Evolutionary conservation across 371 early-diverging fungal species (phyloP), one percentile per base, ranked within the genome.

Genomic region (Mortierella sp.): DNA sequence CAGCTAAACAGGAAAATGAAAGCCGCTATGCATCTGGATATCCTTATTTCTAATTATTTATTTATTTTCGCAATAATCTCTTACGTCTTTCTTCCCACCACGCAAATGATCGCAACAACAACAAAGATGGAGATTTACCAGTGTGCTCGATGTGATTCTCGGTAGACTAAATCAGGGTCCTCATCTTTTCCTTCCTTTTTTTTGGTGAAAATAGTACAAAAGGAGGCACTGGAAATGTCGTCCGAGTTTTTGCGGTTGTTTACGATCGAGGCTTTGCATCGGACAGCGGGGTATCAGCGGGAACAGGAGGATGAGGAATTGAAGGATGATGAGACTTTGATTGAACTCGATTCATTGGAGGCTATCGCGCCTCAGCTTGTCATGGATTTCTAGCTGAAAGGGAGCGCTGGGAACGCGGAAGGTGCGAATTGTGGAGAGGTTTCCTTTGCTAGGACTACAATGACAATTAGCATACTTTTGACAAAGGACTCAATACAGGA

Each of bases 211-310:
- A 6, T 75, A 90, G 90, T 73, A 10, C 83, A 84, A 13, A 90
- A 85, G 52, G 88, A 90, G 9, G 90, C 90, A 3, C 26, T 90
- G 48, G 72, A 80, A 26, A 57, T 90, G 28, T 87, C 89, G 31
- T 75, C 84, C 42, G 89, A 90, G 65, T 88, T 87, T 71, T 71
- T 90, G 38, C 65, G 89, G 0, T 54, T 89, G 34, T 88, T 90
- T 54, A 84, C 84, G 31, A 73, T 83, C 74, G 90, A 84, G 47
- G 85, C 85, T 0, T 54, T 84, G 26, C 85, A 84, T 31, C 58
- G 85, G 47, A 77, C 81, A 19, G 81, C 79, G n/a, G 79, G 77
- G 21, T 81, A 81, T 48, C 85, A 84, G 65, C 81, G 81, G 77
- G 85, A 84, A 72, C 81, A 81, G 44, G 85, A 84, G 38, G 81